Percentiles rank a stretch among this genome's conserved stretches.
Conservation (phyloP, 192 early-diverging fungal genomes). For the Backusella macrospora region DNA sequence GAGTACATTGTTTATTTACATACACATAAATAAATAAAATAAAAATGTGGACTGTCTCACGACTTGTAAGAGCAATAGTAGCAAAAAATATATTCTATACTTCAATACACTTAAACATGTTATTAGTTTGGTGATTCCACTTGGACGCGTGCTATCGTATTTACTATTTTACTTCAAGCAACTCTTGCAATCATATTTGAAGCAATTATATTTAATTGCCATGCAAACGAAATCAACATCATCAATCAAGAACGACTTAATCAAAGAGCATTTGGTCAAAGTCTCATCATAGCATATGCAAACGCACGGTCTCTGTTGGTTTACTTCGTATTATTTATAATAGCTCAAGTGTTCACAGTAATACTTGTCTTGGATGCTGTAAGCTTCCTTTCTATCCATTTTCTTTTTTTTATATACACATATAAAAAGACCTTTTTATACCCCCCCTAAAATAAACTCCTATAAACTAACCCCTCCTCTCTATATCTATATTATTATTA, state of each 20-base stretch:
- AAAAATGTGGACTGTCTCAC: slow-evolving; percentile 8
- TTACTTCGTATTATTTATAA: slow-evolving; percentile 87
- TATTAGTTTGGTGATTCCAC: slow-evolving; percentile 45
- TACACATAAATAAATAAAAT: not conserved
- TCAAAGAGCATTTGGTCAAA: slow-evolving; percentile 27
- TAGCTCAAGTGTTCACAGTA: slow-evolving; percentile 84
- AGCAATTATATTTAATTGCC: slow-evolving; percentile 37
- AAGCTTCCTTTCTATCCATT: not conserved
- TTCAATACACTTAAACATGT: not conserved
- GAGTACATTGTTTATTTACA: not conserved
- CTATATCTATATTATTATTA: not conserved
- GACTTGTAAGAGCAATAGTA: not conserved
- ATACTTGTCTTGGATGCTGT: slow-evolving; percentile 86
- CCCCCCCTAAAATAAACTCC: not conserved
- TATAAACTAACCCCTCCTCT: not conserved
- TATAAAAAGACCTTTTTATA: not conserved
- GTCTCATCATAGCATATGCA: slow-evolving; percentile 35
- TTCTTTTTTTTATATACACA: not conserved
- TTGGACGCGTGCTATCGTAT: slow-evolving; percentile 43
- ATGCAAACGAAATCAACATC: slow-evolving; percentile 32
- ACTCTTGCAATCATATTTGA: slow-evolving; percentile 42
- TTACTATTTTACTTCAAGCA: slow-evolving; percentile 33
- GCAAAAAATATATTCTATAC: not conserved
- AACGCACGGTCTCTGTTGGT: slow-evolving; percentile 64
- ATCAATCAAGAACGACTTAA: slow-evolving; percentile 34